These are phyloP conservation scores for Saccharomycopsis fodiens DNA, from an alignment of 805 yeast species.

Conservation along the genomic window DNA sequence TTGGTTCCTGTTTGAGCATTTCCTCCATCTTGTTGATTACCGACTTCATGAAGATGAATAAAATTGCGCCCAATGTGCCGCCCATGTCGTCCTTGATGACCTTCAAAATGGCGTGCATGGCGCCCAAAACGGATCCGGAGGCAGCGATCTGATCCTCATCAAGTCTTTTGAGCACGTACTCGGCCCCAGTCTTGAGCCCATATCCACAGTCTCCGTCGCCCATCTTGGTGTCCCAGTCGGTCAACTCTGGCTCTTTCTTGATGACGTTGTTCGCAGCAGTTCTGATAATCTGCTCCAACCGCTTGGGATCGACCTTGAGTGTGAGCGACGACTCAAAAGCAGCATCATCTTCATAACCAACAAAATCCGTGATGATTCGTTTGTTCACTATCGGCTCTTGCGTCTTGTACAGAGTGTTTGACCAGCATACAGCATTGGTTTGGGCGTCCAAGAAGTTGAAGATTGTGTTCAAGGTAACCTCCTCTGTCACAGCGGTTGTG, in stretches of 20 bases:
- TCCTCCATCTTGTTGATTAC: slow-evolving; percentile 9
- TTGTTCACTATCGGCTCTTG: not conserved
- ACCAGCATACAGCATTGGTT: slow-evolving; percentile 81
- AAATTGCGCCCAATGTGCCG: slow-evolving; percentile 92
- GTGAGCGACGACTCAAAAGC: not conserved
- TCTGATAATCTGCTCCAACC: slow-evolving; percentile 27
- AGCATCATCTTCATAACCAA: slow-evolving; percentile 7
- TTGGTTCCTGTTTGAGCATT: slow-evolving; percentile 24
- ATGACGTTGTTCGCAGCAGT: slow-evolving; percentile 47
- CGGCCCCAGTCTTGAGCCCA: slow-evolving; percentile 63
- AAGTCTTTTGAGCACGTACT: slow-evolving; percentile 6
- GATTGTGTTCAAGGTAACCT: slow-evolving; percentile 23
- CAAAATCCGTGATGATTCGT: slow-evolving; percentile 7
- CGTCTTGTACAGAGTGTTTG: slow-evolving; percentile 6
- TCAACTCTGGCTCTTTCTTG: slow-evolving; percentile 72
- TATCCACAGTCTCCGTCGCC: slow-evolving; percentile 98
- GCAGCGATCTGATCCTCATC: slow-evolving; percentile 5
- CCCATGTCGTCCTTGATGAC: slow-evolving; percentile 89
- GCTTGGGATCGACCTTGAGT: slow-evolving; percentile 3
- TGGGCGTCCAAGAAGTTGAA: slow-evolving; percentile 58
- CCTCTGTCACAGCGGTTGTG: slow-evolving; percentile 38
- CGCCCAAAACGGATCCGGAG: slow-evolving; percentile 46
- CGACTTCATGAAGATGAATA: slow-evolving; percentile 70
- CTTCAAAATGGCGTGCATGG: slow-evolving; percentile 65
- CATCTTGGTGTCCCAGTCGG: slow-evolving; percentile 76